phyloP scores from a whole-genome alignment of 768 basidiomycete species.

The Suillus placidus region DNA sequence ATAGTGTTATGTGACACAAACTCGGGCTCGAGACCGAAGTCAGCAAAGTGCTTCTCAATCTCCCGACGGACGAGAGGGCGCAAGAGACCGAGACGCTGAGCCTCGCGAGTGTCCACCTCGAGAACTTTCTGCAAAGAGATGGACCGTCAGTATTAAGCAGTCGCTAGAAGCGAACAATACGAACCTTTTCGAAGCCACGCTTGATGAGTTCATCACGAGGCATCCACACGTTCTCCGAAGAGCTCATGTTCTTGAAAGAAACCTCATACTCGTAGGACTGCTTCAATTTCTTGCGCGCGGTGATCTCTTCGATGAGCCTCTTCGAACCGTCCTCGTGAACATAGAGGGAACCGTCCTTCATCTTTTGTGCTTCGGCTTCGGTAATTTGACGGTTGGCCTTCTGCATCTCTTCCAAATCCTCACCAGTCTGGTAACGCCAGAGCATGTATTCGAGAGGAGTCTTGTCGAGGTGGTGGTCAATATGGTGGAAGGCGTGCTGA shows the following conservation, averaged over 20 bases:
- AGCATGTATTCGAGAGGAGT: constrained; percentile 99
- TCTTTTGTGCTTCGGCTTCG: constrained; percentile 89
- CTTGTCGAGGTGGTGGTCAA: constrained; percentile 97
- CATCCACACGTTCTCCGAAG: constrained; percentile 98
- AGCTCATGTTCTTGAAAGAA: constrained; percentile 91
- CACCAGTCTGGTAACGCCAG: constrained; percentile 99
- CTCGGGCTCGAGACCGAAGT: constrained; percentile 99
- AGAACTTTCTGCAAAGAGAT: constrained; percentile 73
- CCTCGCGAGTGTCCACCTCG: constrained; percentile 96
- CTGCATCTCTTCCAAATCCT: constrained; percentile 95
- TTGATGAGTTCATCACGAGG: constrained; percentile 96
- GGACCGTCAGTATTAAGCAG: not conserved
- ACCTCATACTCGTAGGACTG: constrained; percentile 99
- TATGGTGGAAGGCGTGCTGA: constrained; percentile 99
- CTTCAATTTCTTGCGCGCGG: constrained; percentile 94
- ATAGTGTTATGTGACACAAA: constrained; percentile 99
- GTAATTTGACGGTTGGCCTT: constrained; percentile 89
- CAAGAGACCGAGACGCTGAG: constrained; percentile 92
- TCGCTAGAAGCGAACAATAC: constrained; percentile 18
- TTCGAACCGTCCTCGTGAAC: constrained; percentile 89
- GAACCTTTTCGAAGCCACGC: constrained; percentile 94
- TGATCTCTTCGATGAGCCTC: constrained; percentile 91
- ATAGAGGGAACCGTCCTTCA: constrained; percentile 91
- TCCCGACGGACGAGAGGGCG: constrained; percentile 97
- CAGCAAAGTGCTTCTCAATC: constrained; percentile 99